Evolutionary conservation across 805 yeast species (phyloP).

Genomic region (Yamadazyma kitorensis): DNA sequence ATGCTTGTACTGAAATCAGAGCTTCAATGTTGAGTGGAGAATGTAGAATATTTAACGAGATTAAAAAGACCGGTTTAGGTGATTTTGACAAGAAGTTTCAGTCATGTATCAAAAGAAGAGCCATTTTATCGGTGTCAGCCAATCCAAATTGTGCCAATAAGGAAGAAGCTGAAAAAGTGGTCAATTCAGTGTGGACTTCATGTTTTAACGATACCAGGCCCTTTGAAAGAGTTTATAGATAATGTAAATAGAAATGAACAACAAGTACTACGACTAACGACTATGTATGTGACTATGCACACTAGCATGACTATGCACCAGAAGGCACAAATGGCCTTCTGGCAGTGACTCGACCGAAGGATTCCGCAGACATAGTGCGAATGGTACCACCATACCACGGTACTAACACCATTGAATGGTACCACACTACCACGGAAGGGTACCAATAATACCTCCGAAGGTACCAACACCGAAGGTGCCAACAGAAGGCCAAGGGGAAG

Average conservation of each 20-base stretch:
- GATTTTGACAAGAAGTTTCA: constrained; percentile 81
- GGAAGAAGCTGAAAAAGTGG: constrained; percentile 74
- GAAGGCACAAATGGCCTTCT: no score
- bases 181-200: constrained; percentile 85
- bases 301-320: no score
- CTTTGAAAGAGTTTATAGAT: constrained; percentile 85
- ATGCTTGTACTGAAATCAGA: constrained; percentile 95
- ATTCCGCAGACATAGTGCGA: no score
- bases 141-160: constrained; percentile 78
- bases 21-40: constrained; percentile 94
- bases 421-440: no score
- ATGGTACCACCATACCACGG: no score
- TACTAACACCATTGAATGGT: no score
- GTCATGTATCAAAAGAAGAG: constrained; percentile 85
- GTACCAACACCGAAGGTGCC: no score
- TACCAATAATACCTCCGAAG: no score
- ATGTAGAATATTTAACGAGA: constrained; percentile 86
- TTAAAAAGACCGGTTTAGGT: constrained; percentile 51
- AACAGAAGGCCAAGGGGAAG: no score
- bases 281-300: no score
- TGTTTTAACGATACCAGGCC: constrained; percentile 96
- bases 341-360: no score
- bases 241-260: constrained; percentile 14
- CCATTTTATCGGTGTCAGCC: constrained; percentile 75
- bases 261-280: no score